These are phyloP conservation scores for Coccomyxa sp. DNA, from an alignment of 139 green algal genomes.

Conservation along the genomic window DNA sequence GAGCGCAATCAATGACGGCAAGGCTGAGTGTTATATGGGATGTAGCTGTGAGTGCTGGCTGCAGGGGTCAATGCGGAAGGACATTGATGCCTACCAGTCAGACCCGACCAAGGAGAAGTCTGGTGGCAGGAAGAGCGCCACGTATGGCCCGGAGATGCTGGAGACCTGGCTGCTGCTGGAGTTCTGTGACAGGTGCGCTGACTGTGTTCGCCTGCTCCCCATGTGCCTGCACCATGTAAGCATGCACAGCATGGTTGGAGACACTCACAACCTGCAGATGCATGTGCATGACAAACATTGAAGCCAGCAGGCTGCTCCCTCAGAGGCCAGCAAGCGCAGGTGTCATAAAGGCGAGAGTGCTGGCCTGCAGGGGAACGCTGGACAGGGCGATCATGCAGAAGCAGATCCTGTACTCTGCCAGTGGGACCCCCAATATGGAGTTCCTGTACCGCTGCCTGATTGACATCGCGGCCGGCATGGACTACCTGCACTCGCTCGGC, in stretches of 20 bases:
- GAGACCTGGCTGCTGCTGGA: constrained; percentile 26
- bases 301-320: background rate
- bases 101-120: background rate
- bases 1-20: too few species aligned
- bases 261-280: too few species aligned
- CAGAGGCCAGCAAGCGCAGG: background rate
- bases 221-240: background rate
- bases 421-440: constrained; percentile 22
- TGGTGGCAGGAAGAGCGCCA: background rate
- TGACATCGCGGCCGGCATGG: constrained; percentile 42
- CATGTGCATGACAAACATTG: background rate
- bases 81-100: background rate
- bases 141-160: constrained; percentile 3
- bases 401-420: background rate
- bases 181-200: constrained; percentile 3
- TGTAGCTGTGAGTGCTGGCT: too few species aligned
- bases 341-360: constrained; percentile 5
- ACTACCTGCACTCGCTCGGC: constrained; percentile 45
- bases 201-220: too few species aligned
- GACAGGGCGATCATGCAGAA: constrained; percentile 13
- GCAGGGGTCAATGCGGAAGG: too few species aligned
- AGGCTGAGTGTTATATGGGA: too few species aligned
- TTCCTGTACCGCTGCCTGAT: constrained; percentile 23
- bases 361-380: constrained; percentile 22
- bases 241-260: too few species aligned